Conservation (phyloP, 116 monocot species). For the Posidonia oceanica region DNA sequence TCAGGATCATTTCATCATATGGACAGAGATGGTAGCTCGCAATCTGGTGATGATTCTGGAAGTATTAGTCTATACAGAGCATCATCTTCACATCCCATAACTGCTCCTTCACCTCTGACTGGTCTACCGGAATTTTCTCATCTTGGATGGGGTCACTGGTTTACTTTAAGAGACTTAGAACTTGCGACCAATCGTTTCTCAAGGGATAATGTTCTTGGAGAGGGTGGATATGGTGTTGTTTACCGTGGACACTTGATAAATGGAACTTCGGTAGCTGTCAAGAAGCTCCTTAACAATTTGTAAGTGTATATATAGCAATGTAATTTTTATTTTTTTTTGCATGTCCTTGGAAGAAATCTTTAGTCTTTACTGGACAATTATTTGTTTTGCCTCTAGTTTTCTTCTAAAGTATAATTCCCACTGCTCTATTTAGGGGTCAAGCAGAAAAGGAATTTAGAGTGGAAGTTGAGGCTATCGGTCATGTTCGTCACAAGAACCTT, state of each 20-base stretch:
- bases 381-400: neutral
- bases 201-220: constrained; percentile 64
- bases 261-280: constrained; percentile 61
- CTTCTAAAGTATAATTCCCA: neutral
- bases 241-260: constrained; percentile 51
- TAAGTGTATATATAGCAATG: constrained; percentile 16
- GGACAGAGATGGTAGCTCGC: constrained; percentile 33
- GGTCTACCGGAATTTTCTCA: constrained; percentile 75
- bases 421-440: constrained; percentile 33
- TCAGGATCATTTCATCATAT: constrained; percentile 33
- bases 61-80: constrained; percentile 10
- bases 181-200: constrained; percentile 71
- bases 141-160: constrained; percentile 84
- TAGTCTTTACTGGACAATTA: neutral
- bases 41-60: constrained; percentile 39
- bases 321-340: neutral
- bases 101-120: constrained; percentile 54
- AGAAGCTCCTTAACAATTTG: constrained; percentile 75
- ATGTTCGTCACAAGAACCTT: constrained; percentile 61
- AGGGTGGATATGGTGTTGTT: constrained; percentile 75
- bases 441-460: constrained; percentile 68
- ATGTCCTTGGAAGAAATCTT: neutral
- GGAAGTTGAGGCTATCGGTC: constrained; percentile 72
- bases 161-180: constrained; percentile 69
- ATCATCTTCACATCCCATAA: constrained; percentile 26